These are phyloP conservation scores for Phytophthora hibernalis DNA, from an alignment of 352 stramenopile species.

Conservation along the genomic window DNA sequence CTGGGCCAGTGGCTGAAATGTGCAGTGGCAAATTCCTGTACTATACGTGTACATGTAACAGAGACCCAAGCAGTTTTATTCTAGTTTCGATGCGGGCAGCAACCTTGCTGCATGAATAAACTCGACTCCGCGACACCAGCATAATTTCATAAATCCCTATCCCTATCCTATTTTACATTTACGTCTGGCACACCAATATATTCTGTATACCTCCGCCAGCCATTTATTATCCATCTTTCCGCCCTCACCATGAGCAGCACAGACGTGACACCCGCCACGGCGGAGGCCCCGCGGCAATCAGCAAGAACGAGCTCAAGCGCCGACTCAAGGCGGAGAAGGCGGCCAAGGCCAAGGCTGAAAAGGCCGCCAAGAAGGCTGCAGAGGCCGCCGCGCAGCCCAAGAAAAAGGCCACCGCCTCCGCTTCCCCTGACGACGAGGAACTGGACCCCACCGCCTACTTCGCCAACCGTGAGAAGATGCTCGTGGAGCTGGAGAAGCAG, in stretches of 20 bases:
- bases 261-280: conserved; percentile 15
- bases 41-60: no score
- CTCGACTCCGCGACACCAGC: no score
- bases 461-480: conserved; percentile 93
- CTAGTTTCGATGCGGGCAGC: no score
- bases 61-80: no score
- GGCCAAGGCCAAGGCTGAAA: conserved; percentile 90
- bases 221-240: not conserved
- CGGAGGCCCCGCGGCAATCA: conserved; percentile 60
- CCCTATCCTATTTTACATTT: no score
- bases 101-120: no score
- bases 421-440: conserved; percentile 91
- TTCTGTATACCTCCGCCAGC: not conserved
- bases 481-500: conserved; percentile 91
- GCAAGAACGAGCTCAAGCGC: conserved; percentile 99
- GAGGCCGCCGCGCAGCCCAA: conserved; percentile 90
- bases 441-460: conserved; percentile 98
- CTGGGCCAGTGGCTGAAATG: no score
- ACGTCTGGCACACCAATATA: not conserved
- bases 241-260: conserved; percentile 32
- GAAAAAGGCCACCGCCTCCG: conserved; percentile 73
- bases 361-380: conserved; percentile 92
- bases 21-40: no score
- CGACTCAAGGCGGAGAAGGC: conserved; percentile 96
- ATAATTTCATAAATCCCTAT: no score